These are phyloP conservation scores for Xerophyta viscosa DNA, from an alignment of 106 monocot species.

Conservation along the genomic window DNA sequence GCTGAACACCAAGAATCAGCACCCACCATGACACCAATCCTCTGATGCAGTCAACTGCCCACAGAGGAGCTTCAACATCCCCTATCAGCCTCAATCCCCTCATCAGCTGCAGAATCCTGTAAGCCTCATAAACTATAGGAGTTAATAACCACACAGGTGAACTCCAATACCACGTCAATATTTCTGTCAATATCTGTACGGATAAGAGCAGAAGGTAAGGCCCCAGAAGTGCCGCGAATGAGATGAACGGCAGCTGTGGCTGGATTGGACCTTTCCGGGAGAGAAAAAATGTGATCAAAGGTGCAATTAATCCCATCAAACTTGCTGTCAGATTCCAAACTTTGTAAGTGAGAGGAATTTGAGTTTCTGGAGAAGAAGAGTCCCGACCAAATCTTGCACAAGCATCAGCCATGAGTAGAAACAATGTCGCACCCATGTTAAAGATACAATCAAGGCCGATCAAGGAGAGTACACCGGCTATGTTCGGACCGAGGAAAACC, in stretches of 20 bases:
- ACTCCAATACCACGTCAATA: slow-evolving; percentile 88
- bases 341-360: slow-evolving; percentile 47
- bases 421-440: slow-evolving; percentile 86
- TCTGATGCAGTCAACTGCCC: slow-evolving; percentile 54
- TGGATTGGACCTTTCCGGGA: slow-evolving; percentile 43
- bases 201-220: slow-evolving; percentile 78
- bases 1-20: slow-evolving; percentile 69
- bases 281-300: slow-evolving; percentile 34
- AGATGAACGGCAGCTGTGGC: slow-evolving; percentile 45
- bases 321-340: slow-evolving; percentile 74
- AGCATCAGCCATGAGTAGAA: slow-evolving; percentile 90
- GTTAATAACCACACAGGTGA: slow-evolving; percentile 91
- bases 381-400: slow-evolving; percentile 40
- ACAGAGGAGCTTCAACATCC: slow-evolving; percentile 64
- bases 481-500: slow-evolving; percentile 68
- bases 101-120: slow-evolving; percentile 88
- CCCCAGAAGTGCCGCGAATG: slow-evolving; percentile 60
- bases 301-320: slow-evolving; percentile 53
- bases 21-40: slow-evolving; percentile 91
- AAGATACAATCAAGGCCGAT: slow-evolving; percentile 90
- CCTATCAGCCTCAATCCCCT: slow-evolving; percentile 56
- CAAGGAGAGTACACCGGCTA: slow-evolving; percentile 73
- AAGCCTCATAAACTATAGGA: slow-evolving; percentile 79
- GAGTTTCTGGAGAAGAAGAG: slow-evolving; percentile 4
- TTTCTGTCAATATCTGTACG: slow-evolving; percentile 72